Conservation (phyloP, 2,329 filamentous ascomycete species). For the Arthrinium phaeospermum region DNA sequence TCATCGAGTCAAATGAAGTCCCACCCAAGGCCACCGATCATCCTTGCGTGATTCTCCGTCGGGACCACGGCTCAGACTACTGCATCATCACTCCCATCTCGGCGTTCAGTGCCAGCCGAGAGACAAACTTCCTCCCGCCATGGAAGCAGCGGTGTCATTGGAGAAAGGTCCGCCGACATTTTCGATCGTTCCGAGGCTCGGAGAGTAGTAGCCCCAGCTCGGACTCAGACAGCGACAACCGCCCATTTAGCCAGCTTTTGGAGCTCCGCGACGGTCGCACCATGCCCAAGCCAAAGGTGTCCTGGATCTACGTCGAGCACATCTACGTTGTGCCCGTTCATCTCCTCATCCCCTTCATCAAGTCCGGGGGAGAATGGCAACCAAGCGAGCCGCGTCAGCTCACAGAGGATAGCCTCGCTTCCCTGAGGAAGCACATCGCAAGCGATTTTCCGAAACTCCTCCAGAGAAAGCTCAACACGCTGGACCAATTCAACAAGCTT, state of each 20-base stretch:
- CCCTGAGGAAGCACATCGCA: not conserved
- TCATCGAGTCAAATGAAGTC: not conserved
- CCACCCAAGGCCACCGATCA: not conserved
- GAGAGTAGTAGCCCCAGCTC: not conserved
- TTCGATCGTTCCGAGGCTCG: not conserved
- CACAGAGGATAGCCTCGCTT: not conserved
- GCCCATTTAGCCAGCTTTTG: not conserved
- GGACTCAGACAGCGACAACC: not conserved
- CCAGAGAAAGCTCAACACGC: not conserved
- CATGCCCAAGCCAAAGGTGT: slow-evolving; percentile 1
- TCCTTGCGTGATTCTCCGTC: not conserved
- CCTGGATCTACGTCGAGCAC: not conserved
- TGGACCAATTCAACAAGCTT: not conserved
- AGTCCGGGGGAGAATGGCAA: not conserved
- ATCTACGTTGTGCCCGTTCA: not conserved
- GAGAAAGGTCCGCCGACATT: not conserved
- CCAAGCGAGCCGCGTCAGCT: not conserved
- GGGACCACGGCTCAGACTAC: not conserved
- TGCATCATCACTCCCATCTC: not conserved
- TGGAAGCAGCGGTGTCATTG: not conserved
- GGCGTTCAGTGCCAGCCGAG: not conserved
- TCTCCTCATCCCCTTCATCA: not conserved
- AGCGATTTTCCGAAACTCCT: not conserved
- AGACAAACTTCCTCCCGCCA: not conserved
- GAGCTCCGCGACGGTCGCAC: not conserved